These are phyloP conservation scores for Talaromyces sp. DNA, from an alignment of 2,329 filamentous ascomycete genomes.

Conservation along the genomic window DNA sequence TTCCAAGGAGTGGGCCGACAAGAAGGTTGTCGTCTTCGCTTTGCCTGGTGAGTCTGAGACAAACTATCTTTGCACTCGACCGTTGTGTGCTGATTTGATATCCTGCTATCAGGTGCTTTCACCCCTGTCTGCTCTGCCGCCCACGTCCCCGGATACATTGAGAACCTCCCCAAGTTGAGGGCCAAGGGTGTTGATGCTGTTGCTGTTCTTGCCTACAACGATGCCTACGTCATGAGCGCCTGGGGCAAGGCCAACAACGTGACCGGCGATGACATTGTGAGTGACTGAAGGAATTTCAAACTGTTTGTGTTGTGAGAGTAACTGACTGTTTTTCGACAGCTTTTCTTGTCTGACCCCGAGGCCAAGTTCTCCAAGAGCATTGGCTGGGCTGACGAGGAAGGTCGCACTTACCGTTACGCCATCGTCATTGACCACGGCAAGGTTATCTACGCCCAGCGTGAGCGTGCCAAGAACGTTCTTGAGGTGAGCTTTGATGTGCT, in stretches of 20 bases:
- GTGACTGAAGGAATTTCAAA: slow-evolving; percentile 18
- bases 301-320: not conserved
- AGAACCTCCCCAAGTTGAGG: slow-evolving; percentile 65
- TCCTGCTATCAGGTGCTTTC: slow-evolving; percentile 58
- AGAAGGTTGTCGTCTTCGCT: slow-evolving; percentile 69
- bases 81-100: not conserved
- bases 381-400: slow-evolving; percentile 67
- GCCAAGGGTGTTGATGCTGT: slow-evolving; percentile 78
- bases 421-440: slow-evolving; percentile 79
- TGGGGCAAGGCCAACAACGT: slow-evolving; percentile 86
- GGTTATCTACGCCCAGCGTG: slow-evolving; percentile 72
- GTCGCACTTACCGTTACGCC: slow-evolving; percentile 72
- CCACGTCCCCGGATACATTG: slow-evolving; percentile 76
- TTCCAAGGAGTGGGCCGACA: slow-evolving; percentile 66
- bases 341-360: slow-evolving; percentile 72
- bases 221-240: slow-evolving; percentile 79
- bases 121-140: slow-evolving; percentile 78
- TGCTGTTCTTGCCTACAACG: slow-evolving; percentile 77
- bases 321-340: slow-evolving; percentile 33
- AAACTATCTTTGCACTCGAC: too few relatives aligned
- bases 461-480: slow-evolving; percentile 45
- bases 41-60: slow-evolving; percentile 51
- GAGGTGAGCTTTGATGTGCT: slow-evolving; percentile 30
- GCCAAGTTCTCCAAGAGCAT: slow-evolving; percentile 71
- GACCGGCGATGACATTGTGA: slow-evolving; percentile 63